phyloP scores from a whole-genome alignment of 2,329 filamentous ascomycete genomes.

The Beauveria brongniartii region DNA sequence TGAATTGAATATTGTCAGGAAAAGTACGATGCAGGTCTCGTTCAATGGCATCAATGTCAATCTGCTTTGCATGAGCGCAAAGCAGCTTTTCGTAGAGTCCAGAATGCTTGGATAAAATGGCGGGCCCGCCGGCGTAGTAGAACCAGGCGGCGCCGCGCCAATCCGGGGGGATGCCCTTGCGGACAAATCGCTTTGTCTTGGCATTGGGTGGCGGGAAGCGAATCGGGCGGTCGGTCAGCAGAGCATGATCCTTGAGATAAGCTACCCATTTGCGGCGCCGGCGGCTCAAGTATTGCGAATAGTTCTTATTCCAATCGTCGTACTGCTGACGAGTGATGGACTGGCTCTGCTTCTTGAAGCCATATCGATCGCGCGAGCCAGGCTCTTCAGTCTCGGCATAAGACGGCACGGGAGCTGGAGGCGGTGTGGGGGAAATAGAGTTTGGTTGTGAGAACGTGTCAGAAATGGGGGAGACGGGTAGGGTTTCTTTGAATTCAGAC shows the following conservation, averaged over 20 bases:
- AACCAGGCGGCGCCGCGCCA: constrained; percentile 97
- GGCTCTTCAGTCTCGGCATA: constrained; percentile 37
- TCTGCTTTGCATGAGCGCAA: constrained; percentile 53
- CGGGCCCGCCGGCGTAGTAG: constrained; percentile 84
- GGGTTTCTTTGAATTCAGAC: constrained; percentile 14
- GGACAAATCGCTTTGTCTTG: constrained; percentile 82
- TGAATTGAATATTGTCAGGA: constrained; percentile 87
- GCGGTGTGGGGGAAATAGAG: constrained; percentile 8
- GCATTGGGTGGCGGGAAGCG: constrained; percentile 72
- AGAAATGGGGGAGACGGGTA: constrained; percentile 14
- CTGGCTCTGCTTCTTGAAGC: constrained; percentile 82
- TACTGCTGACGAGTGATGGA: constrained; percentile 71
- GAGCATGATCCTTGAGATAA: constrained; percentile 66
- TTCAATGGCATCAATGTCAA: constrained; percentile 85
- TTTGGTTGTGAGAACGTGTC: constrained; percentile 8
- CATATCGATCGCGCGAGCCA: constrained; percentile 67
- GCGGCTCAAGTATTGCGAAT: constrained; percentile 66
- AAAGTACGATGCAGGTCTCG: constrained; percentile 90
- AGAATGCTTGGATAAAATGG: constrained; percentile 65
- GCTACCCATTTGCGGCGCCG: constrained; percentile 75
- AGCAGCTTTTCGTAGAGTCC: constrained; percentile 70
- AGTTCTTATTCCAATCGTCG: constrained; percentile 70
- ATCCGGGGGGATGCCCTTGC: constrained; percentile 88
- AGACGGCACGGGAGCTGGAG: constrained; percentile 10
- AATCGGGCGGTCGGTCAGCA: constrained; percentile 63